Conservation (phyloP, 2,329 filamentous ascomycete species). For the Sclerotinia spermophila region DNA sequence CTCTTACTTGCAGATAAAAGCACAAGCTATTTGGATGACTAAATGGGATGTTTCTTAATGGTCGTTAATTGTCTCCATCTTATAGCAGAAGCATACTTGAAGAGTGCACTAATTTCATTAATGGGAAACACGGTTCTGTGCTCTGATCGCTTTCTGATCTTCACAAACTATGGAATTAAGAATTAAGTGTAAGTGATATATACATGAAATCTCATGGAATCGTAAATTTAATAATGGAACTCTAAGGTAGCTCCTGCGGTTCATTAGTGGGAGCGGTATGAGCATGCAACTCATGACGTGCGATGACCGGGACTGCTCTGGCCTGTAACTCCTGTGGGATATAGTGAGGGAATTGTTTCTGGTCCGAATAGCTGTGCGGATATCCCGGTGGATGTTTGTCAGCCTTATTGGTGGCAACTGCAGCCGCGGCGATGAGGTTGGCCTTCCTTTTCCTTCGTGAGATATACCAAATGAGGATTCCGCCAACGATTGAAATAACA, state of each 20-base stretch:
- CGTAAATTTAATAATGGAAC: not conserved
- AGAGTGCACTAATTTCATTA: not conserved
- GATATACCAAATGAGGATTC: not conserved
- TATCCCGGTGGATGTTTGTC: not conserved
- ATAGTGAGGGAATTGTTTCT: not conserved
- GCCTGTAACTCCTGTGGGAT: conserved; percentile 1
- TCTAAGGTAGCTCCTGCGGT: not conserved
- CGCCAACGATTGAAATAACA: not conserved
- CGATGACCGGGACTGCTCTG: not conserved
- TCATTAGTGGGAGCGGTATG: not conserved
- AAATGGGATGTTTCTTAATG: too few relatives aligned
- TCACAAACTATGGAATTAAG: not conserved
- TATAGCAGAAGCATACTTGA: not conserved
- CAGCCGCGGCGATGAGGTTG: not conserved
- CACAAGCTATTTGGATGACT: too few relatives aligned
- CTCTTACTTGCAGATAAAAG: too few relatives aligned
- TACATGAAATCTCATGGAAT: not conserved
- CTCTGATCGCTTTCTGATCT: not conserved
- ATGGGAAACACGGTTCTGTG: not conserved
- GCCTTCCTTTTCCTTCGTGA: not conserved
- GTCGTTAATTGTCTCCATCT: not conserved
- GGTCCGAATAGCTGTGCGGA: not conserved
- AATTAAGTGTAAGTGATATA: not conserved
- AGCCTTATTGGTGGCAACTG: not conserved
- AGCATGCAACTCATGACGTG: not conserved